phyloP scores from a whole-genome alignment of 73 alveolate genomes.

The Durusdinium trenchii region DNA sequence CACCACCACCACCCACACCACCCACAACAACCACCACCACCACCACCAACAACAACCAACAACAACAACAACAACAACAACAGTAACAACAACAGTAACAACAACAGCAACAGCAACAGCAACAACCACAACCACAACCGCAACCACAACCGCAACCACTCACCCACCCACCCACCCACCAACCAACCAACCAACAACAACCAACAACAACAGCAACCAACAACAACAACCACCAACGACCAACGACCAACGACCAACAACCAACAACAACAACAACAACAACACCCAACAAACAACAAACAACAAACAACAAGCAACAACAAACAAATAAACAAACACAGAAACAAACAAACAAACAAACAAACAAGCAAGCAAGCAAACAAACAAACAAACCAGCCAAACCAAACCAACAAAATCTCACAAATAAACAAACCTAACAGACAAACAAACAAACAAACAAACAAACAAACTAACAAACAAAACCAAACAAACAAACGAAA shows the following conservation, averaged over 20 bases:
- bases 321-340: not conserved
- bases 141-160: not conserved
- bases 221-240: not conserved
- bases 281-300: not conserved
- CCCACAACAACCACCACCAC: not conserved
- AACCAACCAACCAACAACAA: not conserved
- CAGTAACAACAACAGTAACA: not conserved
- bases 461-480: not conserved
- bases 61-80: not conserved
- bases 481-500: not conserved
- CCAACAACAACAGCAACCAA: not conserved
- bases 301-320: not conserved
- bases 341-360: not conserved
- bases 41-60: not conserved
- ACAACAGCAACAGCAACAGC: not conserved
- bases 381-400: not conserved
- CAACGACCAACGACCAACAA: not conserved
- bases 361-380: not conserved
- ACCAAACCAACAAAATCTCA: too few species aligned
- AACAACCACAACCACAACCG: not conserved
- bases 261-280: not conserved
- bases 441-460: not conserved
- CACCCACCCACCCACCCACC: not conserved
- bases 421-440: too few species aligned
- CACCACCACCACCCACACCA: not conserved